A percentile compares a stretch with the other conserved stretches of the same genome.
Evolutionary conservation across 2,329 filamentous ascomycete genomes (phyloP).

Genomic region (Diaporthe vaccinii): DNA sequence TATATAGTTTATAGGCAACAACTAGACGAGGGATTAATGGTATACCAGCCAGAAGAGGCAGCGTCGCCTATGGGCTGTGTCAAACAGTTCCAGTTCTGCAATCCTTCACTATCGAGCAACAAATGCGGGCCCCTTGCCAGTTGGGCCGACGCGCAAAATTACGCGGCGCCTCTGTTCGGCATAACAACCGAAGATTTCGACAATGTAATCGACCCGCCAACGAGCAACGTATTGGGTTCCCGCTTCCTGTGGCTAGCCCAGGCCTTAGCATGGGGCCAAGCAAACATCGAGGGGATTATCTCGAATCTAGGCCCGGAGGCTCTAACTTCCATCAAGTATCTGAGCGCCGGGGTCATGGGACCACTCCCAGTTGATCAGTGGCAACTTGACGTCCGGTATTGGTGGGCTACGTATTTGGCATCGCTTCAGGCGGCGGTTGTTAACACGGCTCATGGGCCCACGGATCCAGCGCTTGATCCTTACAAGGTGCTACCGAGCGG

Average conservation of each 20-base stretch:
- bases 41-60: constrained; percentile 33
- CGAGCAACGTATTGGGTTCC: not conserved
- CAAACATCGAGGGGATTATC: rapidly evolving
- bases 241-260: not conserved
- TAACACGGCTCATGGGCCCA: not conserved
- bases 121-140: constrained; percentile 4
- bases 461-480: not conserved
- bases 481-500: not conserved
- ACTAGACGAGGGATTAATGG: not conserved
- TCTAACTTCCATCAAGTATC: not conserved
- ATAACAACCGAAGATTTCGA: not conserved
- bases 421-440: constrained; percentile 11
- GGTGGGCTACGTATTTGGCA: constrained; percentile 37
- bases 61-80: constrained; percentile 38
- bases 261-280: not conserved
- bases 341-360: not conserved
- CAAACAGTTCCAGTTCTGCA: constrained; percentile 35
- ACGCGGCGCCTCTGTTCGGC: not conserved
- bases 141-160: not conserved
- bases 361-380: constrained; percentile 40
- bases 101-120: not conserved
- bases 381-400: constrained; percentile 41
- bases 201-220: rapidly evolving
- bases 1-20: rapidly evolving
- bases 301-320: not conserved